A percentile compares a stretch with the other conserved stretches of the same genome.
phyloP scores from a whole-genome alignment of 2,329 filamentous ascomycete genomes.

The Epichloe festucae region DNA sequence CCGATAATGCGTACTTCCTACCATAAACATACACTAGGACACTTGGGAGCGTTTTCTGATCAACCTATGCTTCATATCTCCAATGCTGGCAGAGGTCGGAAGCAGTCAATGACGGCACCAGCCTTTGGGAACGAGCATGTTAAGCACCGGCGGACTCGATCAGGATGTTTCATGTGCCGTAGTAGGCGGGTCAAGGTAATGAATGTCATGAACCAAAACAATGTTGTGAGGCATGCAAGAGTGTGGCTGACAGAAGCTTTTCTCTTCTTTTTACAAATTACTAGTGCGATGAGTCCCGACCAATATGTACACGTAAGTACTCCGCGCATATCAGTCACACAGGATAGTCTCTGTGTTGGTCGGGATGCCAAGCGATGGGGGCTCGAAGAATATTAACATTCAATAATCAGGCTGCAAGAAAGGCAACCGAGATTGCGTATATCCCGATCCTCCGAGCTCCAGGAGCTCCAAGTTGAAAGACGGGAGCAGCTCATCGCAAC shows the following conservation, averaged over 20 bases:
- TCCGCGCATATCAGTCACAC: not conserved
- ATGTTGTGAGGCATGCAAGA: slow-evolving; percentile 7
- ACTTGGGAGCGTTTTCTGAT: slow-evolving; percentile 37
- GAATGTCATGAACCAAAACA: slow-evolving; percentile 6
- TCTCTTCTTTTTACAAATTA: not conserved
- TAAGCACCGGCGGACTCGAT: slow-evolving; percentile 86
- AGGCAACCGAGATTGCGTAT: slow-evolving; percentile 79
- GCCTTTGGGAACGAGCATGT: slow-evolving; percentile 50
- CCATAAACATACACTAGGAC: slow-evolving; percentile 27
- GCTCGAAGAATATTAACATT: not conserved
- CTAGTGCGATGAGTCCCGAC: slow-evolving; percentile 82
- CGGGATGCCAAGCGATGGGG: not conserved
- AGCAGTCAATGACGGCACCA: slow-evolving; percentile 31
- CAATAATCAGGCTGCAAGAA: slow-evolving; percentile 68
- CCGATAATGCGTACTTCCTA: slow-evolving; percentile 29
- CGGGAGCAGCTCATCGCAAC: slow-evolving; percentile 21
- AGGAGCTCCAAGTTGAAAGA: slow-evolving; percentile 31
- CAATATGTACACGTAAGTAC: slow-evolving; percentile 63
- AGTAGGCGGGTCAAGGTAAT: slow-evolving; percentile 68
- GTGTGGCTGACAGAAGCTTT: slow-evolving; percentile 12
- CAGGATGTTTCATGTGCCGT: slow-evolving; percentile 86
- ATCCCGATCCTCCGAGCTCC: slow-evolving; percentile 55
- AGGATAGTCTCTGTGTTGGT: not conserved
- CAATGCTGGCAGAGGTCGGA: slow-evolving; percentile 35
- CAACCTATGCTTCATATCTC: slow-evolving; percentile 33